Conservation (phyloP, 208 protist species). For the Wallacemonas sp. region DNA sequence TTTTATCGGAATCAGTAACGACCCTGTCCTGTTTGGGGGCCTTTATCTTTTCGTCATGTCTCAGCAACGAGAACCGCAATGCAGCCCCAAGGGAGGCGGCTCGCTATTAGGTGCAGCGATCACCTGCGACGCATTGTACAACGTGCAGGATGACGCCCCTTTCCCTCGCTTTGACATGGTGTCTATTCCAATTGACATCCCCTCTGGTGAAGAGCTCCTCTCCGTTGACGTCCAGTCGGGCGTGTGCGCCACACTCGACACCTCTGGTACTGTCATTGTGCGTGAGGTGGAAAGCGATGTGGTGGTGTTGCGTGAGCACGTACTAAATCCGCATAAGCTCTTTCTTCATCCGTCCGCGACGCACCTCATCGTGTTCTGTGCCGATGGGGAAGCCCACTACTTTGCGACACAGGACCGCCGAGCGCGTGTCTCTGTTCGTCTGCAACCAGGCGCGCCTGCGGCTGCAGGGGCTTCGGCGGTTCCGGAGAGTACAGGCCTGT, state of each 20-base stretch:
- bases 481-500: not conserved
- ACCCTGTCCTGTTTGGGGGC: too few species aligned
- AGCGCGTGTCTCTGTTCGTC: constrained; percentile 23
- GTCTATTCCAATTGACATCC: constrained; percentile 25
- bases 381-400: constrained; percentile 66
- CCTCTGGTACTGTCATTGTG: constrained; percentile 44
- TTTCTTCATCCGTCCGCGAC: constrained; percentile 68
- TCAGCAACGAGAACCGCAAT: too few species aligned
- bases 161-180: constrained; percentile 42
- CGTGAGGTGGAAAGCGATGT: constrained; percentile 44
- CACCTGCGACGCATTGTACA: constrained; percentile 6
- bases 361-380: constrained; percentile 45
- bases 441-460: constrained; percentile 18
- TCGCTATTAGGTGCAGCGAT: too few species aligned
- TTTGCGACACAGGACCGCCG: constrained; percentile 35
- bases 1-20: too few species aligned
- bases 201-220: constrained; percentile 28
- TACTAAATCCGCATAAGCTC: constrained; percentile 67
- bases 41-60: too few species aligned
- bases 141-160: constrained; percentile 6
- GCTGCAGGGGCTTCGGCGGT: not conserved
- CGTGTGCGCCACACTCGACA: constrained; percentile 52
- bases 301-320: constrained; percentile 22
- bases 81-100: too few species aligned
- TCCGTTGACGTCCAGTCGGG: constrained; percentile 65